Evolutionary conservation across 441 rosid species (phyloP).

Genomic region (Gossypium gossypioides): DNA sequence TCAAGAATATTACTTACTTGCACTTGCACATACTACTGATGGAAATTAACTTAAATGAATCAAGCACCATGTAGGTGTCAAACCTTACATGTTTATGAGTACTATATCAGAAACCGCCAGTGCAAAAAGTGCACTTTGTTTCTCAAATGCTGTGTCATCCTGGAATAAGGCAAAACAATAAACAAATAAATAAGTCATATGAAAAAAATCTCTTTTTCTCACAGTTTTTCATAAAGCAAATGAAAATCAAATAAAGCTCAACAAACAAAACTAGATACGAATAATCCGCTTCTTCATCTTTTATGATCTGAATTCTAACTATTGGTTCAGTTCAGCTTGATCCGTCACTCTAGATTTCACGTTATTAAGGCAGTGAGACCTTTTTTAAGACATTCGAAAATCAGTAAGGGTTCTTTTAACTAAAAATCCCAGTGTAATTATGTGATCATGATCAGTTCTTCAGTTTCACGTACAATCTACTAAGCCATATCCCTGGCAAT

Average conservation of each 20-base stretch:
- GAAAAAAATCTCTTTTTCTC: constrained; percentile 8
- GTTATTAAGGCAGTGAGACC: not conserved
- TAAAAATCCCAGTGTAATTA: not conserved
- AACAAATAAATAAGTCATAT: not conserved
- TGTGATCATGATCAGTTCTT: not conserved
- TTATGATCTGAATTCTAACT: not conserved
- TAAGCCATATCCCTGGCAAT: not conserved
- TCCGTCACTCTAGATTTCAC: not conserved
- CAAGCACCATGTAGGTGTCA: constrained; percentile 5
- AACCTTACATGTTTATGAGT: constrained; percentile 87
- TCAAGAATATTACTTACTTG: not conserved
- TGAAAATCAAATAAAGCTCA: not conserved
- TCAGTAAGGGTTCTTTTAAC: not conserved
- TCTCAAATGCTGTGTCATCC: constrained; percentile 99
- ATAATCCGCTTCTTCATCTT: not conserved
- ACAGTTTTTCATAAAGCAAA: not conserved
- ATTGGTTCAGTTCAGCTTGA: not conserved
- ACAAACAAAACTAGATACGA: not conserved
- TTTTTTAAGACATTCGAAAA: not conserved
- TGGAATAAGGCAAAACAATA: constrained; percentile 24
- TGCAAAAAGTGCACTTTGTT: constrained; percentile 99
- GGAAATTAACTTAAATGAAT: not conserved
- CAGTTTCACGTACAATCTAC: not conserved
- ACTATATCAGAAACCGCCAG: constrained; percentile 98
- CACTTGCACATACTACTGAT: not conserved